phyloP scores from a whole-genome alignment of 495 filamentous ascomycete genomes.

The Xylaria telfairii region DNA sequence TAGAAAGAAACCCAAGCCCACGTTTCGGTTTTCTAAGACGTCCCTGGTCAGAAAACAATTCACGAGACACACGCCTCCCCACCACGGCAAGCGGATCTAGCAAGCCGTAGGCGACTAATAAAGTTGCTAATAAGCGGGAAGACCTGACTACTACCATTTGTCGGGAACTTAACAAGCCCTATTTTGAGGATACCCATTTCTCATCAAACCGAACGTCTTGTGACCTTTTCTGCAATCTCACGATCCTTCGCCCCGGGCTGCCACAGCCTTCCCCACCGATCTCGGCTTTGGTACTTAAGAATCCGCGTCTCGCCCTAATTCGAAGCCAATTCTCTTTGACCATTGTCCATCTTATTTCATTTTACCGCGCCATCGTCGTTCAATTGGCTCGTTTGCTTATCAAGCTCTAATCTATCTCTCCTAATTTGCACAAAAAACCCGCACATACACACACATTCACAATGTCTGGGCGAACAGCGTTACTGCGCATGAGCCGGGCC shows the following conservation, averaged over 20 bases:
- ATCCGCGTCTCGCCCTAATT: conserved; percentile 19
- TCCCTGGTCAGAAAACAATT: conserved; percentile 26
- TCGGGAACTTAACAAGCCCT: conserved; percentile 20
- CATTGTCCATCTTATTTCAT: conserved; percentile 19
- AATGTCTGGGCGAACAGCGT: conserved; percentile 51
- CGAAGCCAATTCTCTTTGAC: neutral
- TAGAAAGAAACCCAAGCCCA: conserved; percentile 1
- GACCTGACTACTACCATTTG: conserved; percentile 9
- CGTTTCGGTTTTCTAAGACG: conserved; percentile 20
- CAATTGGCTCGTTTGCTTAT: conserved; percentile 10
- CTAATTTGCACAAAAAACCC: neutral
- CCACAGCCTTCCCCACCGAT: conserved; percentile 27
- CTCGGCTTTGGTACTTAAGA: conserved; percentile 25
- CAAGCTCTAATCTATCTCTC: conserved; percentile 4
- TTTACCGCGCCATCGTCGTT: conserved; percentile 12
- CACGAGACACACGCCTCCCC: conserved; percentile 25
- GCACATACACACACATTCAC: conserved; percentile 27
- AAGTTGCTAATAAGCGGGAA: conserved; percentile 21
- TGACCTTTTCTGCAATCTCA: conserved; percentile 24
- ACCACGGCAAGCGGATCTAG: conserved; percentile 29
- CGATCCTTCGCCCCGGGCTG: conserved; percentile 17
- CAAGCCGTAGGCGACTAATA: conserved; percentile 26
- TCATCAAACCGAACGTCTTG: conserved; percentile 25
- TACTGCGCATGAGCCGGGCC: conserved; percentile 40
- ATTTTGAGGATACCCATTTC: conserved; percentile 27